Conservation (phyloP, 257 asterid genomes). For the Solanum verrucosum region DNA sequence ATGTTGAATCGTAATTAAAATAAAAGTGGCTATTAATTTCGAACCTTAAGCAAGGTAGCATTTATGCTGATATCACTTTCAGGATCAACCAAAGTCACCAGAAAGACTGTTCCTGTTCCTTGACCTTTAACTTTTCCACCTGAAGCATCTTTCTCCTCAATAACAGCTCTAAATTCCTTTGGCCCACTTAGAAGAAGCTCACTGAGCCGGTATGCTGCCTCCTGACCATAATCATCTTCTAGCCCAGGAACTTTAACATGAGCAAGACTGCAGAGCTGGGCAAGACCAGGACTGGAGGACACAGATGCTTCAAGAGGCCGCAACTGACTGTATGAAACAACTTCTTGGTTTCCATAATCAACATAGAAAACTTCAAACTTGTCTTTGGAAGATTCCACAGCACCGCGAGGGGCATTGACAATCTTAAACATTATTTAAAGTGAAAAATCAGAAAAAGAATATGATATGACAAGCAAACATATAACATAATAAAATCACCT, state of each 20-base stretch:
- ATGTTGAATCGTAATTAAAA: neutral
- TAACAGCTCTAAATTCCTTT: slow-evolving; percentile 67
- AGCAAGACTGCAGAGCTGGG: slow-evolving; percentile 89
- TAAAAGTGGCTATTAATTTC: neutral
- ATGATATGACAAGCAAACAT: neutral
- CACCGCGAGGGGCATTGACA: slow-evolving; percentile 76
- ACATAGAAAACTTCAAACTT: slow-evolving; percentile 86
- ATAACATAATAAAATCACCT: neutral
- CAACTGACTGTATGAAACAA: slow-evolving; percentile 53
- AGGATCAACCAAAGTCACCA: slow-evolving; percentile 62
- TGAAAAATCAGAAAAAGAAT: neutral
- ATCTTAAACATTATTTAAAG: slow-evolving; percentile 28
- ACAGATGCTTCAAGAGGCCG: slow-evolving; percentile 81
- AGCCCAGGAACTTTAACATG: slow-evolving; percentile 64
- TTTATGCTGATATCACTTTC: slow-evolving; percentile 69
- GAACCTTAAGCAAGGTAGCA: slow-evolving; percentile 75
- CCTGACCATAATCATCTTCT: slow-evolving; percentile 90
- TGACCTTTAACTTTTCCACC: slow-evolving; percentile 94
- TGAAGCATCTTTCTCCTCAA: slow-evolving; percentile 84
- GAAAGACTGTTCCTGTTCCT: slow-evolving; percentile 73
- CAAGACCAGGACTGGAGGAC: slow-evolving; percentile 67
- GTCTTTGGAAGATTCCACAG: slow-evolving; percentile 61
- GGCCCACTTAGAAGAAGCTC: slow-evolving; percentile 50
- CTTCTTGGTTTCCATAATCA: slow-evolving; percentile 94
- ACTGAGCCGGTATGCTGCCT: slow-evolving; percentile 63